A percentile compares a stretch with the other conserved stretches of the same genome.
Evolutionary conservation across 2,329 filamentous ascomycete genomes (phyloP).

Genomic region (Aspergillus novofumigatus): DNA sequence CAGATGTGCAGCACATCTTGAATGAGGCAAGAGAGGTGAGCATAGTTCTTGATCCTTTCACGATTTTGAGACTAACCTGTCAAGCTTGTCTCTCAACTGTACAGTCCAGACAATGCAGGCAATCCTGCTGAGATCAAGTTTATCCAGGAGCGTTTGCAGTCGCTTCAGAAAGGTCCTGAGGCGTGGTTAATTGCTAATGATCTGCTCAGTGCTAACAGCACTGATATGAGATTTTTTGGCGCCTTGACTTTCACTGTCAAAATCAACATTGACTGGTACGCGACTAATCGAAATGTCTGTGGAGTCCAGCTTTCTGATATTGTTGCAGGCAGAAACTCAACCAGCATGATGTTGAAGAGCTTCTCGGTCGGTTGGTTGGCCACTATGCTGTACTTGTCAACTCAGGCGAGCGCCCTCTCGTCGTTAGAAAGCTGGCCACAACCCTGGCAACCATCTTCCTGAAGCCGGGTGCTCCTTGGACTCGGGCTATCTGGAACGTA

Average conservation of each 20-base stretch:
- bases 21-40: slow-evolving; percentile 27
- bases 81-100: slow-evolving; percentile 40
- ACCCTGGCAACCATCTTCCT: slow-evolving; percentile 43
- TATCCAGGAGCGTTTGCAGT: slow-evolving; percentile 71
- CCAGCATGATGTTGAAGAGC: slow-evolving; percentile 27
- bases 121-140: slow-evolving; percentile 41
- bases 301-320: neutral
- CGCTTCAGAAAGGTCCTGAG: slow-evolving; percentile 70
- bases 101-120: slow-evolving; percentile 43
- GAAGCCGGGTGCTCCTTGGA: slow-evolving; percentile 38
- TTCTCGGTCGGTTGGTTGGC: slow-evolving; percentile 40
- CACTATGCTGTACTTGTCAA: slow-evolving; percentile 41
- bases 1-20: slow-evolving; percentile 24
- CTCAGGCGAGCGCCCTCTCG: slow-evolving; percentile 34
- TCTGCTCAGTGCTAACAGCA: slow-evolving; percentile 63
- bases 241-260: slow-evolving; percentile 92
- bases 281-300: neutral
- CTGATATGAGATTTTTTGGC: slow-evolving; percentile 84
- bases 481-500: slow-evolving; percentile 31
- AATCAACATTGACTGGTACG: slow-evolving; percentile 81
- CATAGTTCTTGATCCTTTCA: neutral
- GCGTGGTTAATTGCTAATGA: slow-evolving; percentile 84
- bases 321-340: slow-evolving; percentile 33
- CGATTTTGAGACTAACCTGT: slow-evolving; percentile 5
- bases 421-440: slow-evolving; percentile 46